Evolutionary conservation across 345 rosid genomes (phyloP).

Genomic region (Eucalyptus shirleyi): DNA sequence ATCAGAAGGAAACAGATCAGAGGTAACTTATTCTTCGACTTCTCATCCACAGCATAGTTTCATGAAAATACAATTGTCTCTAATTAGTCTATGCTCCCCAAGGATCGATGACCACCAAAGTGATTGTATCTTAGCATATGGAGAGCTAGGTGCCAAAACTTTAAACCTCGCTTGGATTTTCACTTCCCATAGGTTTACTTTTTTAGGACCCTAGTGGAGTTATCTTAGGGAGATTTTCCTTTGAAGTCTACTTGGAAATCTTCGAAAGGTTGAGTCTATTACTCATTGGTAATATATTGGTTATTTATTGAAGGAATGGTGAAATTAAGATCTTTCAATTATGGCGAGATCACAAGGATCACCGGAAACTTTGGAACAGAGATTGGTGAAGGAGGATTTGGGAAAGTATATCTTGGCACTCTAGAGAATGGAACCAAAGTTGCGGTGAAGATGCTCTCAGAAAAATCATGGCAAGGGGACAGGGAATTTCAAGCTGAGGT

Average conservation of each 20-base stretch:
- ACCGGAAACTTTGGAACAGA: slow-evolving; percentile 2
- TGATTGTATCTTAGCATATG: too few relatives aligned
- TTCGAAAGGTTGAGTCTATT: not conserved
- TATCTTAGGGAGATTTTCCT: not conserved
- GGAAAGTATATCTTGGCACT: not conserved
- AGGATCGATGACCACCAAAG: too few relatives aligned
- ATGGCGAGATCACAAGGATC: not conserved
- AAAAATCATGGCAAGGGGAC: slow-evolving; percentile 7
- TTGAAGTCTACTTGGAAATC: not conserved
- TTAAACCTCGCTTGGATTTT: too few relatives aligned
- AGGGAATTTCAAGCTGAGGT: slow-evolving; percentile 20
- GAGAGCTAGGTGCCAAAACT: too few relatives aligned
- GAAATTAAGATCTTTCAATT: not conserved
- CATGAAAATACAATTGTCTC: too few relatives aligned
- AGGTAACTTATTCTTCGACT: too few relatives aligned
- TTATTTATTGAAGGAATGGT: not conserved
- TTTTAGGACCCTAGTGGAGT: not conserved
- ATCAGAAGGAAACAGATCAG: too few relatives aligned
- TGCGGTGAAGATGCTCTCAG: slow-evolving; percentile 11
- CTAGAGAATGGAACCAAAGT: not conserved
- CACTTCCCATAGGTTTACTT: too few relatives aligned
- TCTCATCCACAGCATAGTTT: too few relatives aligned
- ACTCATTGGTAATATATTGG: not conserved
- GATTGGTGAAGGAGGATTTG: slow-evolving; percentile 9
- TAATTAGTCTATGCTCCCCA: too few relatives aligned